Percentiles rank a stretch among this genome's conserved stretches.
These are phyloP conservation scores for Dactylonectria macrodidyma DNA, from an alignment of 2,329 filamentous ascomycete species.

Conservation along the genomic window DNA sequence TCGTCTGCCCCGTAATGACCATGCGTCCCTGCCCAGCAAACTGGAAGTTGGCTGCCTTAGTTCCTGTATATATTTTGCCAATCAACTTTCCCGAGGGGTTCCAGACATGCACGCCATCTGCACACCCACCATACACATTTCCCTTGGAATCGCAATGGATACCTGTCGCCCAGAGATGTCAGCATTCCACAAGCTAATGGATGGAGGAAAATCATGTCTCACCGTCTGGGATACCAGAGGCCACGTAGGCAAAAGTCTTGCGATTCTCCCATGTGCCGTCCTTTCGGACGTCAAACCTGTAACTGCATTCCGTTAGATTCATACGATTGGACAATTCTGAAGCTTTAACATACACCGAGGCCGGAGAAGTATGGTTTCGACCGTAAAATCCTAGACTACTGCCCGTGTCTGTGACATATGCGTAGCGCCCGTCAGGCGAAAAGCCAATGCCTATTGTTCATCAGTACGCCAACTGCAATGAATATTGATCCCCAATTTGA, in stretches of 20 bases:
- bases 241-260: slow-evolving; percentile 70
- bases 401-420: slow-evolving; percentile 73
- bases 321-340: background rate
- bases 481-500: background rate
- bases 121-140: slow-evolving; percentile 67
- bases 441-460: slow-evolving; percentile 65
- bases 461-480: slow-evolving; percentile 2
- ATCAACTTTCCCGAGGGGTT: slow-evolving; percentile 62
- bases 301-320: background rate
- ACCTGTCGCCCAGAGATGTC: slow-evolving; percentile 51
- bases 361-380: slow-evolving; percentile 56
- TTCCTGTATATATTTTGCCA: slow-evolving; percentile 70
- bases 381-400: slow-evolving; percentile 57
- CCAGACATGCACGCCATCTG: slow-evolving; percentile 66
- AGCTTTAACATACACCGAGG: slow-evolving; percentile 55
- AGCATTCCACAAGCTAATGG: background rate
- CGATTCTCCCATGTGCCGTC: slow-evolving; percentile 65
- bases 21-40: slow-evolving; percentile 57
- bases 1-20: slow-evolving; percentile 54
- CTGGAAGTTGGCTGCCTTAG: slow-evolving; percentile 62
- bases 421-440: slow-evolving; percentile 65
- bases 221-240: slow-evolving; percentile 72
- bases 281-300: slow-evolving; percentile 56
- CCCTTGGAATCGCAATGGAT: slow-evolving; percentile 69
- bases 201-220: slow-evolving; percentile 16